A percentile compares a stretch with the other conserved stretches of the same genome.
These are phyloP conservation scores for Neurospora sp. DNA, from an alignment of 495 filamentous ascomycete genomes.

Conservation along the genomic window DNA sequence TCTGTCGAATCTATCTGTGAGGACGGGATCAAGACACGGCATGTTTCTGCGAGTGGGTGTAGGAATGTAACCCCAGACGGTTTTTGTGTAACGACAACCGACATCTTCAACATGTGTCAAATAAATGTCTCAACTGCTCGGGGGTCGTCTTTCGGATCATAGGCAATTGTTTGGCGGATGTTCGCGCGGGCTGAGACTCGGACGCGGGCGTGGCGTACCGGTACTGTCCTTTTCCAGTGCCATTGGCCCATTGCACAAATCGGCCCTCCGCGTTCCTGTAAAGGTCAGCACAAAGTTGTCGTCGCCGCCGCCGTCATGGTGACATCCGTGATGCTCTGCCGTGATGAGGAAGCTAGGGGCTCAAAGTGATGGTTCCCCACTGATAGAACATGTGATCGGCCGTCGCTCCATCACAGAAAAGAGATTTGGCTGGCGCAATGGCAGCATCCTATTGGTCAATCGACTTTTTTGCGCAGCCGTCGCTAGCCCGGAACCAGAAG, in stretches of 20 bases:
- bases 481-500: slow-evolving; percentile 9
- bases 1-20: background rate
- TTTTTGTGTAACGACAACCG: background rate
- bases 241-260: background rate
- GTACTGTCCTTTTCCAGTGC: background rate
- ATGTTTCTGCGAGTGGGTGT: background rate
- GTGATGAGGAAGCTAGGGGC: background rate
- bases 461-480: background rate
- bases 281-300: background rate
- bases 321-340: background rate
- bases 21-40: background rate
- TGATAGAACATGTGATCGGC: slow-evolving; percentile 14
- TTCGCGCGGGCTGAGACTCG: background rate
- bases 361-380: slow-evolving; percentile 2
- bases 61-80: background rate
- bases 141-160: background rate
- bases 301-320: background rate
- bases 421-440: slow-evolving; percentile 19
- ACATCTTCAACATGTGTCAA: background rate
- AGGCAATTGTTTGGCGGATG: background rate
- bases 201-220: background rate
- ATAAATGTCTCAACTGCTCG: background rate
- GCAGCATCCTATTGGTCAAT: slow-evolving; percentile 19
- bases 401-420: slow-evolving; percentile 20
- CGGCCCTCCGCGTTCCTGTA: background rate